phyloP scores from a whole-genome alignment of 768 basidiomycete genomes.

The Royoungia palumana region DNA sequence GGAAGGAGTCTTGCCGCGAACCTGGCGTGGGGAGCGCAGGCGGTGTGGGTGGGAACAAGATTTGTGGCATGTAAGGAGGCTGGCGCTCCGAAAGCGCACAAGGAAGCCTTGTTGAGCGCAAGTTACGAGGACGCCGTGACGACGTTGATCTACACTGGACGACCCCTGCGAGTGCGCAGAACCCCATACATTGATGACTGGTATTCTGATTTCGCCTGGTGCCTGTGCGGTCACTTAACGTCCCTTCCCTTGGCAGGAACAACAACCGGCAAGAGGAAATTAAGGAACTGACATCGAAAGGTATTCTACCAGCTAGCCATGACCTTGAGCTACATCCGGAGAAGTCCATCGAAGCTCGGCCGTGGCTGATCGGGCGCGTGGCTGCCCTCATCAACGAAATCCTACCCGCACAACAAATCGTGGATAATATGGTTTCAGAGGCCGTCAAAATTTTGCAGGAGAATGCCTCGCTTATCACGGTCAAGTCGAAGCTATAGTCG shows the following conservation, averaged over 20 bases:
- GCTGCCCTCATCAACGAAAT: slow-evolving; percentile 71
- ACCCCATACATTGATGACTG: slow-evolving; percentile 86
- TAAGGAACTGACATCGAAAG: slow-evolving; percentile 74
- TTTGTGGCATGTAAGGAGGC: slow-evolving; percentile 85
- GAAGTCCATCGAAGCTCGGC: slow-evolving; percentile 58
- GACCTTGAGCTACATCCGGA: slow-evolving; percentile 82
- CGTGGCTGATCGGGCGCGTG: slow-evolving; percentile 86
- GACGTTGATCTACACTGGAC: slow-evolving; percentile 87
- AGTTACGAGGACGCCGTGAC: slow-evolving; percentile 76
- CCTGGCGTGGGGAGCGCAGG: slow-evolving; percentile 85
- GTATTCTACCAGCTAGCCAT: slow-evolving; percentile 70
- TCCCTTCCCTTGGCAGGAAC: slow-evolving; percentile 48
- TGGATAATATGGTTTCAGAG: slow-evolving; percentile 73
- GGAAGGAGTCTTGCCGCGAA: slow-evolving; percentile 86
- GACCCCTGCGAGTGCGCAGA: slow-evolving; percentile 81
- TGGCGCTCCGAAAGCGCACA: slow-evolving; percentile 78
- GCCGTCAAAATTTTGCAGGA: slow-evolving; percentile 47
- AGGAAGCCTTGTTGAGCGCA: slow-evolving; percentile 68
- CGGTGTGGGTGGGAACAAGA: slow-evolving; percentile 85
- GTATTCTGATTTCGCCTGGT: slow-evolving; percentile 36
- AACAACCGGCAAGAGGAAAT: slow-evolving; percentile 78
- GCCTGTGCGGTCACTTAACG: not conserved
- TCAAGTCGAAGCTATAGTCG: slow-evolving; percentile 50
- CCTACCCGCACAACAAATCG: slow-evolving; percentile 76
- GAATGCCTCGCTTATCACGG: slow-evolving; percentile 36